Base-by-base conservation (phyloP, 176 grass and related monocot genomes). In the Oryza longistaminata region DNA sequence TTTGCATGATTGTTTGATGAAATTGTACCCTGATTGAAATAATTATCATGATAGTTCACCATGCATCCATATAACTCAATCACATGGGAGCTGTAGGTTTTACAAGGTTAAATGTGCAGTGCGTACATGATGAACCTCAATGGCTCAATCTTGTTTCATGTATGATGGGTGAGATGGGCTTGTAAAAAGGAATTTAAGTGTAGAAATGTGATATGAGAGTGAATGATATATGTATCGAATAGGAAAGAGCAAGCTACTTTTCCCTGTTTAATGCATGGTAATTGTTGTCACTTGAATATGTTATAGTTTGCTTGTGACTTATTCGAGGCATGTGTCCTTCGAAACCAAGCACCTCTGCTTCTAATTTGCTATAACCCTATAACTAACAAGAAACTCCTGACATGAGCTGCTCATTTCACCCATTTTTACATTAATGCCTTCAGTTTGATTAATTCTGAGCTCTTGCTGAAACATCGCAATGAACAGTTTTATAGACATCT, bases 1-100 rank as follows among this genome's bases (percentile, higher is more conserved):
- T 78, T 49, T 39, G 7, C 3, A 9, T 82, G 66, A 0, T 7
- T 83, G 39, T 29, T 86, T 9, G 24, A 71, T 85, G 74, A 82
- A 58, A 86, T 60, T 11, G 61, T n/a, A n/a, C 15, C 17, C 2
- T 25, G 15, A 49, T 62, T 87, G 9, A 68, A 19, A 31, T n/a
- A n/a, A 62, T 70, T 70, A 5, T 45, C 40, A 43, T 68, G 24
- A 3, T 55, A 60, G 12, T 27, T 34, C 14, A 66, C 4, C 27
- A 19, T 86, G 8, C 25, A 76, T 86, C 53, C n/a, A 70, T 49
- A 17, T 2, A 16, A 66, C 25, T 89, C 33, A 71, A 49, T 27
- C 52, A 16, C n/a, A 49, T 80, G 16, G n/a, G 1, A 50, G 1
- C 12, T 73, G 22, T 64, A 78, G 13, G 7, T 77, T 86, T 77